A percentile compares a stretch with the other conserved stretches of the same genome.
These are phyloP conservation scores for Ceratobasidium sp. DNA, from an alignment of 1,284 basidiomycete genomes.

Conservation along the genomic window DNA sequence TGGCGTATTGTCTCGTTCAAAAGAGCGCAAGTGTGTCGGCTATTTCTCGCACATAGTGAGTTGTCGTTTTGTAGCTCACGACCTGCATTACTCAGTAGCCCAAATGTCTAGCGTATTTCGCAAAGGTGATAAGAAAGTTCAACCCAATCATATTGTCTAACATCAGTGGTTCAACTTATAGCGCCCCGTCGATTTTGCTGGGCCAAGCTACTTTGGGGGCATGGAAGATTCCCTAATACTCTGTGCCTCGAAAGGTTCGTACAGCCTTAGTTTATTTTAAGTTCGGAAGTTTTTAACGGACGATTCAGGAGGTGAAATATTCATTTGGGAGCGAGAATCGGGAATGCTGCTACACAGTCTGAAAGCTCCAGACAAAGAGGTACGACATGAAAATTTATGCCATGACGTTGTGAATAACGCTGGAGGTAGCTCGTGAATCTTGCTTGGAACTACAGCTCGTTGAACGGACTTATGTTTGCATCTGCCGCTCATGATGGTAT, in stretches of 20 bases:
- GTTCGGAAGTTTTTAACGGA: neutral
- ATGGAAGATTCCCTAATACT: constrained; percentile 35
- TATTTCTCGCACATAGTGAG: constrained; percentile 38
- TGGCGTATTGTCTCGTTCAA: constrained; percentile 76
- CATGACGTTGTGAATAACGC: neutral
- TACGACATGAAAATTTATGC: neutral
- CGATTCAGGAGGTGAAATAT: constrained; percentile 36
- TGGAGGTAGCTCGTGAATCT: constrained; percentile 20
- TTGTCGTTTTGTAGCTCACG: too few species aligned
- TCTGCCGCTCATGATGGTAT: constrained; percentile 39
- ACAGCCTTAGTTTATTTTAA: too few species aligned
- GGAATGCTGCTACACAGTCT: constrained; percentile 33
- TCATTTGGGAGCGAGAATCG: constrained; percentile 37
- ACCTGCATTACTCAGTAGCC: too few species aligned
- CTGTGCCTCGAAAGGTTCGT: constrained; percentile 39
- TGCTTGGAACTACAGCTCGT: constrained; percentile 40
- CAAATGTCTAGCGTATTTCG: neutral
- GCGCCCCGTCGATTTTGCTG: neutral
- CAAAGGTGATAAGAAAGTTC: neutral
- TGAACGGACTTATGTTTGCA: constrained; percentile 40
- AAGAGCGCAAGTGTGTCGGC: neutral
- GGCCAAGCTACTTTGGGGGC: constrained; percentile 30
- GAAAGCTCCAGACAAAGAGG: constrained; percentile 38
- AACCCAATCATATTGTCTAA: neutral
- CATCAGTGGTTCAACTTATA: too few species aligned